Evolutionary conservation across 2,329 filamentous ascomycete species (phyloP).

Genomic region (Colletotrichum musae): DNA sequence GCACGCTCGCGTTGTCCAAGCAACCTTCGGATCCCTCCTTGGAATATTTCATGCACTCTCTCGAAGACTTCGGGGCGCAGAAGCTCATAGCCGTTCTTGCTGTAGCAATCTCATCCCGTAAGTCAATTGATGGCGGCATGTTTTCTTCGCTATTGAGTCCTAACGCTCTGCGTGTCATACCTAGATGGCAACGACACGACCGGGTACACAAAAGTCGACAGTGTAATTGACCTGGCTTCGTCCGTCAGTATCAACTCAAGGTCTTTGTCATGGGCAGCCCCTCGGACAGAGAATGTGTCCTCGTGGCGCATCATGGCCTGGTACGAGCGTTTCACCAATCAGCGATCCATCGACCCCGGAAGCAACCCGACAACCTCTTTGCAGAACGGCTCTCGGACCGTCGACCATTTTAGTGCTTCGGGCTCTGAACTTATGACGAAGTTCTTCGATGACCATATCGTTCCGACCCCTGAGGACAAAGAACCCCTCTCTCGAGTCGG

Average conservation of each 20-base stretch:
- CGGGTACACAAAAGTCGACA: too few relatives aligned
- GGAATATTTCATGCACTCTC: conserved; percentile 6
- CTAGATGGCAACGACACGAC: too few relatives aligned
- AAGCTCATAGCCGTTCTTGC: background rate
- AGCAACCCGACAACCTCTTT: conserved; percentile 38
- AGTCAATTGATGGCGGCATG: background rate
- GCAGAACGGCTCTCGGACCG: conserved; percentile 46
- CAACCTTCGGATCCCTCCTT: background rate
- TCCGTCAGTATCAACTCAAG: too few relatives aligned
- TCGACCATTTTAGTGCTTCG: conserved; percentile 46
- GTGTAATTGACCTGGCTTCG: too few relatives aligned
- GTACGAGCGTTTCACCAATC: conserved; percentile 45
- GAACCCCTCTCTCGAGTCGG: conserved; percentile 40
- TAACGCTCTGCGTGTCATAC: too few relatives aligned
- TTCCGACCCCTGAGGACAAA: conserved; percentile 39
- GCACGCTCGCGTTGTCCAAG: conserved; percentile 1
- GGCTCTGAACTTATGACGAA: conserved; percentile 45
- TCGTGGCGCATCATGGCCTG: conserved; percentile 42
- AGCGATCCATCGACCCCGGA: conserved; percentile 42
- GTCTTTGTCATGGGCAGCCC: too few relatives aligned
- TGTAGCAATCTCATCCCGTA: background rate
- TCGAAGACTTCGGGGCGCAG: conserved; percentile 4
- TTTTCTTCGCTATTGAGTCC: too few relatives aligned
- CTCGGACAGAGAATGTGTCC: background rate
- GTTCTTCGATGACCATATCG: conserved; percentile 46